Evolutionary conservation across 192 early-diverging fungal genomes (phyloP).

Genomic region (Entomortierella lignicola): DNA sequence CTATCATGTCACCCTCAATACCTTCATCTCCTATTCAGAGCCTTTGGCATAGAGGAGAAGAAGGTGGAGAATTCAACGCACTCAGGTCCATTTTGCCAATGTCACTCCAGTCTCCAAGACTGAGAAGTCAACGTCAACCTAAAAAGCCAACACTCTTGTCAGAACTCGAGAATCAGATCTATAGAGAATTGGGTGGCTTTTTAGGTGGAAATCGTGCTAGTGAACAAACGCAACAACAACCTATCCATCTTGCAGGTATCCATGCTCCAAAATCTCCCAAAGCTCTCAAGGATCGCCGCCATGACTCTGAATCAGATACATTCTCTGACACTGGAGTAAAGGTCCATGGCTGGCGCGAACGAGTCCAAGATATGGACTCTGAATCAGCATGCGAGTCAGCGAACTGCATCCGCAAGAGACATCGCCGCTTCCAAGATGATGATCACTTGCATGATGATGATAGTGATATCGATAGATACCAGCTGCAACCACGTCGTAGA

Average conservation of each 20-base stretch:
- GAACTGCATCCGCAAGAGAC: conserved; percentile 46
- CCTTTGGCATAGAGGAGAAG: conserved; percentile 16
- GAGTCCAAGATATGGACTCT: conserved; percentile 32
- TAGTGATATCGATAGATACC: conserved; percentile 46
- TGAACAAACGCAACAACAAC: conserved; percentile 13
- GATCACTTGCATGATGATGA: conserved; percentile 22
- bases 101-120: conserved; percentile 30
- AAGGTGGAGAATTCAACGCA: conserved; percentile 42
- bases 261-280: conserved; percentile 24
- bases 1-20: conserved; percentile 38
- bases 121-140: conserved; percentile 32
- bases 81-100: conserved; percentile 51
- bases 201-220: conserved; percentile 35
- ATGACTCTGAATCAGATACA: conserved; percentile 42
- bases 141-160: conserved; percentile 55
- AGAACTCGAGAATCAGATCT: conserved; percentile 66
- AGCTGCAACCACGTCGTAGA: conserved; percentile 15
- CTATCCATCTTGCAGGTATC: conserved; percentile 7
- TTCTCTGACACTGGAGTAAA: conserved; percentile 45
- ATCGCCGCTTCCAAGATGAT: conserved; percentile 8
- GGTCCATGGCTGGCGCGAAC: conserved; percentile 47
- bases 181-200: conserved; percentile 47
- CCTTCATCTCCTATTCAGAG: conserved; percentile 42
- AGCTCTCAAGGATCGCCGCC: conserved; percentile 42
- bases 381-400: conserved; percentile 46